A percentile compares a stretch with the other conserved stretches of the same genome.
Conservation (phyloP, 768 basidiomycete species). For the Favolaschia claudopus region DNA sequence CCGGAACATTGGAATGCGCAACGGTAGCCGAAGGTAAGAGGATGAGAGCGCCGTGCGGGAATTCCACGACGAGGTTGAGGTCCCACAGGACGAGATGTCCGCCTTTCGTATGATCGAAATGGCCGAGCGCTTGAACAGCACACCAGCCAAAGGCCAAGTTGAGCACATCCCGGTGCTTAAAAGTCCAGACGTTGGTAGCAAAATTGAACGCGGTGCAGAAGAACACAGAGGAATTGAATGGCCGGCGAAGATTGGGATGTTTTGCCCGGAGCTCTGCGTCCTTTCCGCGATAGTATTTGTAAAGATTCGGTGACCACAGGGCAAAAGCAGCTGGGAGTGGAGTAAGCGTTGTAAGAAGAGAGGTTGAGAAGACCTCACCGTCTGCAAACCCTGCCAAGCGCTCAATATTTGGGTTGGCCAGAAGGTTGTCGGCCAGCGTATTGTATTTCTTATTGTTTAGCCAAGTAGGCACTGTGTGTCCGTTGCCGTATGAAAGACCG, state of each 20-base stretch:
- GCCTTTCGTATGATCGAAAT: constrained; percentile 35
- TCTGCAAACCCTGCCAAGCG: constrained; percentile 24
- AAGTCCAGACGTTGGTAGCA: constrained; percentile 21
- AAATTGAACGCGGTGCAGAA: constrained; percentile 39
- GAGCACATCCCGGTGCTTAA: constrained; percentile 33
- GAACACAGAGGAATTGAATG: constrained; percentile 32
- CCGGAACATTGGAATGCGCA: constrained; percentile 33
- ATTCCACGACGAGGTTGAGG: constrained; percentile 34
- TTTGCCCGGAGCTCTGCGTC: background rate
- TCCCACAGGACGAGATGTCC: constrained; percentile 43
- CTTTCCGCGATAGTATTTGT: constrained; percentile 7
- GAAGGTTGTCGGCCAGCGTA: background rate
- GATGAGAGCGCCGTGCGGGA: constrained; percentile 32
- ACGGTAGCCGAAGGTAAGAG: constrained; percentile 39
- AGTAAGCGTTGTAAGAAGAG: background rate
- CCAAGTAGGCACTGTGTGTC: background rate
- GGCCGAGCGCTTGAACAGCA: constrained; percentile 37
- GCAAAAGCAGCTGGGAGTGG: constrained; percentile 9
- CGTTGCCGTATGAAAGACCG: background rate
- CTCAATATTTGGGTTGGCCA: background rate
- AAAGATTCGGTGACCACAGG: constrained; percentile 23
- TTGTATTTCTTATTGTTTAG: background rate
- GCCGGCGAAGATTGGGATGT: constrained; percentile 8
- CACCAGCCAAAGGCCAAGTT: constrained; percentile 45
- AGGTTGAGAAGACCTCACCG: background rate